phyloP scores from a whole-genome alignment of 345 rosid genomes.

The Arabidopsis suecica region DNA sequence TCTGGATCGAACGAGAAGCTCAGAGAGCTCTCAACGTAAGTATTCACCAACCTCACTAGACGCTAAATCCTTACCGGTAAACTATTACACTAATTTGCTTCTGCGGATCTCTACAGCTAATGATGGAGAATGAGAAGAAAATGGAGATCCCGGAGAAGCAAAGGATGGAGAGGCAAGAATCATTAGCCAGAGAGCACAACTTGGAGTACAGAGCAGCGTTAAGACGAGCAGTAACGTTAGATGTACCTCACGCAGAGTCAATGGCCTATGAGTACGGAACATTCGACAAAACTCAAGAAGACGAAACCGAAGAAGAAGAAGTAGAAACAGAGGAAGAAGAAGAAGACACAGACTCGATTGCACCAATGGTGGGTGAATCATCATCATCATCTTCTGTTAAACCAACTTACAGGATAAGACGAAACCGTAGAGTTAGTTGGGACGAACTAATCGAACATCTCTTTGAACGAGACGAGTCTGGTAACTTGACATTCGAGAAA shows the following conservation, averaged over 20 bases:
- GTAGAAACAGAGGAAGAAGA: conserved; percentile 36
- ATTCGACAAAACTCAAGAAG: conserved; percentile 60
- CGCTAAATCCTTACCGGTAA: not conserved
- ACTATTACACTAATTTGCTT: not conserved
- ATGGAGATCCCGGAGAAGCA: conserved; percentile 82
- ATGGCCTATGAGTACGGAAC: conserved; percentile 80
- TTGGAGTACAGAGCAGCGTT: conserved; percentile 85
- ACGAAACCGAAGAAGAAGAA: conserved; percentile 45
- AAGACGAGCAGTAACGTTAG: conserved; percentile 76
- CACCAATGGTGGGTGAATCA: conserved; percentile 36
- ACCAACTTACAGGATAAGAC: conserved; percentile 42
- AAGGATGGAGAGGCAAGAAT: conserved; percentile 86
- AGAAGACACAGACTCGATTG: conserved; percentile 25
- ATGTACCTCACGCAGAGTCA: conserved; percentile 74
- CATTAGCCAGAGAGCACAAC: conserved; percentile 67
- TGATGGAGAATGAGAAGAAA: conserved; percentile 69
- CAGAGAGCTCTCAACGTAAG: conserved; percentile 77
- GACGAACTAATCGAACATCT: conserved; percentile 73
- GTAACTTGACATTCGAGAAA: conserved; percentile 59
- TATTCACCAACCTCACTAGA: conserved; percentile 7
- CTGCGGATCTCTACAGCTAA: conserved; percentile 49
- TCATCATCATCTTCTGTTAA: conserved; percentile 44
- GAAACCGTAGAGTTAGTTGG: conserved; percentile 62
- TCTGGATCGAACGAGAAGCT: conserved; percentile 93
- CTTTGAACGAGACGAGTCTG: conserved; percentile 71